A percentile compares a stretch with the other conserved stretches of the same genome.
Conservation (phyloP, 2,329 filamentous ascomycete genomes). For the Geosmithia morbida region DNA sequence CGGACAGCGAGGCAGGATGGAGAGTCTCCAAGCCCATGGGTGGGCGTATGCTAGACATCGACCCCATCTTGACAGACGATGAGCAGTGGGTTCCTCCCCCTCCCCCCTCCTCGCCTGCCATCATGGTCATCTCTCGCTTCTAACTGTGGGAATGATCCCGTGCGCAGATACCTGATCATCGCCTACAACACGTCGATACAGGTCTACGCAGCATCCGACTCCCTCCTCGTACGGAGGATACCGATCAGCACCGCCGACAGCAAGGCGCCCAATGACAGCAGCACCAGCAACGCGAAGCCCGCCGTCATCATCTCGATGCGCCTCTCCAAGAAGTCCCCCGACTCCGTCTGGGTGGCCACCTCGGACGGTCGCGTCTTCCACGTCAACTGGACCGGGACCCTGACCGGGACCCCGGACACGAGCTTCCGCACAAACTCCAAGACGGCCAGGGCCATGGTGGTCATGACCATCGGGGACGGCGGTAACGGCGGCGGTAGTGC, state of each 20-base stretch:
- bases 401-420: conserved; percentile 9
- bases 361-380: conserved; percentile 41
- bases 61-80: conserved; percentile 46
- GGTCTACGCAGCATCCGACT: conserved; percentile 69
- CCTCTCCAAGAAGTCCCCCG: conserved; percentile 21
- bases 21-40: conserved; percentile 49
- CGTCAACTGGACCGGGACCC: conserved; percentile 41
- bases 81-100: conserved; percentile 34
- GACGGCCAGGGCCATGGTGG: conserved; percentile 29
- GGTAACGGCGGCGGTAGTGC: too few relatives aligned
- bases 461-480: conserved; percentile 18
- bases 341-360: conserved; percentile 44
- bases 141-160: not conserved
- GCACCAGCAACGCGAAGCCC: conserved; percentile 6
- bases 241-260: conserved; percentile 24
- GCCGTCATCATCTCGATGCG: conserved; percentile 25
- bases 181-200: conserved; percentile 62
- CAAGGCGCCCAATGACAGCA: conserved; percentile 4
- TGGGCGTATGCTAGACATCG: conserved; percentile 49
- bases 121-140: not conserved
- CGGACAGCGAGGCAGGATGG: conserved; percentile 27
- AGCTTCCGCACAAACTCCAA: conserved; percentile 26
- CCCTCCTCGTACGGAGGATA: conserved; percentile 64
- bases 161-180: conserved; percentile 50
- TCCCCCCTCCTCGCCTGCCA: conserved; percentile 4